Conservation (phyloP, 441 rosid species). For the Aleurites moluccanus region DNA sequence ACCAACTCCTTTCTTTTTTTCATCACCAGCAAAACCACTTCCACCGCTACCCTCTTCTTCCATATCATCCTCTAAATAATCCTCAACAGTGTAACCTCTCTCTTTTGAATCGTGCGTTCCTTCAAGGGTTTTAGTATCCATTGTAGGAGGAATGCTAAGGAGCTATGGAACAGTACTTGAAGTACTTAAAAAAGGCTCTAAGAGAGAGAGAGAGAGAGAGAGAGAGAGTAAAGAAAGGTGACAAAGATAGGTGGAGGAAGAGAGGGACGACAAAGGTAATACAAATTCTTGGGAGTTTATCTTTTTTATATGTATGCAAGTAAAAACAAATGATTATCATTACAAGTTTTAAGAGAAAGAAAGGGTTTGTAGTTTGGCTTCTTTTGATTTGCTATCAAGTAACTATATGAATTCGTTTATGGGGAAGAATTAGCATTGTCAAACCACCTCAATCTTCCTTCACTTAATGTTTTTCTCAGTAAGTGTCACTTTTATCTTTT, state of each 20-base stretch:
- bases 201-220: background rate
- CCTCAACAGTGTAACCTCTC: conserved; percentile 45
- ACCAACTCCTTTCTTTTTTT: conserved; percentile 40
- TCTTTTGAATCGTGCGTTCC: conserved; percentile 35
- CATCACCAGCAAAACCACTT: conserved; percentile 35
- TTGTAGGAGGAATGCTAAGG: conserved; percentile 11
- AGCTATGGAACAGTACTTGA: conserved; percentile 19
- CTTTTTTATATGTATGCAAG: background rate
- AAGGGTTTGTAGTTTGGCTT: conserved; percentile 1
- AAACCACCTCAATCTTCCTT: no score
- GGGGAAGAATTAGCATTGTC: no score
- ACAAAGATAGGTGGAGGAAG: conserved; percentile 25
- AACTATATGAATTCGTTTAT: no score
- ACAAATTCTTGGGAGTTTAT: conserved; percentile 26
- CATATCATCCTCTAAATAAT: conserved; percentile 48
- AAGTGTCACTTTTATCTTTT: no score
- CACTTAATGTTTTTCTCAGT: no score
- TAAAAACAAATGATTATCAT: conserved; percentile 15
- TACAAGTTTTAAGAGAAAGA: conserved; percentile 6
- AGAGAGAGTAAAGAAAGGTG: conserved; percentile 12
- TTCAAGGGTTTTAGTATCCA: conserved; percentile 40
- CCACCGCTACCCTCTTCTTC: conserved; percentile 42
- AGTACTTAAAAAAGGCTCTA: conserved; percentile 27
- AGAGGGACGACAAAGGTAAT: conserved; percentile 30
- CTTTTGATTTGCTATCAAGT: background rate